Percentiles rank a stretch among this genome's conserved stretches.
These are phyloP conservation scores for Dujonia santamariae DNA, from an alignment of 1,139 yeast genomes.

Conservation along the genomic window DNA sequence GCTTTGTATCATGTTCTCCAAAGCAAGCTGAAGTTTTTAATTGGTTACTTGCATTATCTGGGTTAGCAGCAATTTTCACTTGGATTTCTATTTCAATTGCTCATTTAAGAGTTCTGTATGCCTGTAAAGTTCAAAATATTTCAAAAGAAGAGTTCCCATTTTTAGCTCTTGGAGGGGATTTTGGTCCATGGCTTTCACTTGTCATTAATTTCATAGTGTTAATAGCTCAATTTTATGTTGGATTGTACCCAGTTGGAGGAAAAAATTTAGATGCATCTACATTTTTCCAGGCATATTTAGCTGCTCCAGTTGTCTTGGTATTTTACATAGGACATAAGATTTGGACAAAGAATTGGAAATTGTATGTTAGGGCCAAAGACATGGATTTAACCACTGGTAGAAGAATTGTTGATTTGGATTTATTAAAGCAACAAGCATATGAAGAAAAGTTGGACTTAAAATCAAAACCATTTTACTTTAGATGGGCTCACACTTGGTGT, in stretches of 20 bases:
- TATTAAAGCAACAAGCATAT: constrained; percentile 19
- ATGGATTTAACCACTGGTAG: constrained; percentile 36
- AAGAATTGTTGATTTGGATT: constrained; percentile 25
- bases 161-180: constrained; percentile 27
- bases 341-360: constrained; percentile 31
- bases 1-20: constrained; percentile 39
- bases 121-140: constrained; percentile 28
- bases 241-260: constrained; percentile 32
- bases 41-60: constrained; percentile 43
- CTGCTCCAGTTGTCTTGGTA: constrained; percentile 28
- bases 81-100: constrained; percentile 40
- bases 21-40: constrained; percentile 34
- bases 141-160: constrained; percentile 25
- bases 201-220: constrained; percentile 25
- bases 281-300: constrained; percentile 38
- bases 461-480: constrained; percentile 14
- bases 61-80: constrained; percentile 38
- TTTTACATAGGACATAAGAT: constrained; percentile 35
- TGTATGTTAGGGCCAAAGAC: constrained; percentile 21
- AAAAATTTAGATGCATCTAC: constrained; percentile 23
- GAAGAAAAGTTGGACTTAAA: constrained; percentile 11
- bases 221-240: constrained; percentile 36
- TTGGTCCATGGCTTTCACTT: constrained; percentile 34
- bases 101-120: constrained; percentile 37
- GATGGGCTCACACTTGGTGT: constrained; percentile 17